Conservation (phyloP, 768 basidiomycete species). For the Lactarius vividus region DNA sequence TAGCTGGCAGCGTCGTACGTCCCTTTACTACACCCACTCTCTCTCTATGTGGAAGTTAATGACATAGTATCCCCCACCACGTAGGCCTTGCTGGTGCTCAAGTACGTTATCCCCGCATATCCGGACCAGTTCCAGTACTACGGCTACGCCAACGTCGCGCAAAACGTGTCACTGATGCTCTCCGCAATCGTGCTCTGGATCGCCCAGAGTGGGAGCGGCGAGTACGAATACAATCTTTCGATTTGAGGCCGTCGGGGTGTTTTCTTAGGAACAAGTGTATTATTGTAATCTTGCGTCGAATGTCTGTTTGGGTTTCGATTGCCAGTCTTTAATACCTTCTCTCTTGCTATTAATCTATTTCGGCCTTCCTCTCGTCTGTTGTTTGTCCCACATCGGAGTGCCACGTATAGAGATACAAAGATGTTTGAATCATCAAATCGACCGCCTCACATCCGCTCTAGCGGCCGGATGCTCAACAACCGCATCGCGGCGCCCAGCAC, state of each 20-base stretch:
- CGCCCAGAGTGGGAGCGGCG: slow-evolving; percentile 77
- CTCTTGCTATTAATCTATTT: not conserved
- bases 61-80: not conserved
- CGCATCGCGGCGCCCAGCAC: slow-evolving; percentile 87
- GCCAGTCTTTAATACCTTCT: slow-evolving; percentile 5
- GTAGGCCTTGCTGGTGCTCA: slow-evolving; percentile 85
- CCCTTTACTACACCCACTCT: not conserved
- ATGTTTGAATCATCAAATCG: too few relatives aligned
- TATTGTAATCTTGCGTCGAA: slow-evolving; percentile 3
- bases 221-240: slow-evolving; percentile 88
- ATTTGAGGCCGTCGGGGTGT: slow-evolving; percentile 28
- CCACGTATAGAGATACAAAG: not conserved
- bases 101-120: slow-evolving; percentile 78
- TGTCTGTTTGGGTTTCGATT: slow-evolving; percentile 4
- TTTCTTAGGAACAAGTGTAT: slow-evolving; percentile 1
- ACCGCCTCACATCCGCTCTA: slow-evolving; percentile 80
- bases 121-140: slow-evolving; percentile 80
- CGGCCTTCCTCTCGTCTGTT: not conserved
- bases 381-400: not conserved
- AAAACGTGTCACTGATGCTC: slow-evolving; percentile 82
- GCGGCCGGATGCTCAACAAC: slow-evolving; percentile 81
- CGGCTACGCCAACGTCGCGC: slow-evolving; percentile 93
- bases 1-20: slow-evolving; percentile 95
- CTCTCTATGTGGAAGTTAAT: not conserved
- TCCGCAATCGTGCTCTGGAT: slow-evolving; percentile 90